Conservation (phyloP, 352 stramenopile genomes). For the Phytopythium chamaehyphon region DNA sequence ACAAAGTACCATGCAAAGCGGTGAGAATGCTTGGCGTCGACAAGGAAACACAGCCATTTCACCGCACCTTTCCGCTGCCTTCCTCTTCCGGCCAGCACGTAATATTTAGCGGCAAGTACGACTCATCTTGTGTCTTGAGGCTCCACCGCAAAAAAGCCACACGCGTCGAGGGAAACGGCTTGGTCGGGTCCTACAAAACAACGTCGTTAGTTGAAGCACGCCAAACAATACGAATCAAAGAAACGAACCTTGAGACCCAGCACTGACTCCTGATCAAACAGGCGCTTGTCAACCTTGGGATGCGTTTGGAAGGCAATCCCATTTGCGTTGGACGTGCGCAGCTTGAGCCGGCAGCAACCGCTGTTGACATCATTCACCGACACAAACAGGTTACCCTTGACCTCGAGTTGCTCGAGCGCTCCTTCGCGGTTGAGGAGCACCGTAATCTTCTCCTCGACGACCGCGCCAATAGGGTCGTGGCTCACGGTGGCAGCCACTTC, state of each 20-base stretch:
- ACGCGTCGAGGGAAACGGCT: slow-evolving; percentile 77
- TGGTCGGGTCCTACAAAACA: slow-evolving; percentile 46
- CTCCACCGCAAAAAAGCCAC: slow-evolving; percentile 84
- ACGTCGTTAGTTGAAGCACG: not conserved
- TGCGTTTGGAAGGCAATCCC: slow-evolving; percentile 85
- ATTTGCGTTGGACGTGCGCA: slow-evolving; percentile 59
- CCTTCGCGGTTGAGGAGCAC: slow-evolving; percentile 80
- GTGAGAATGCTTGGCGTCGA: not conserved
- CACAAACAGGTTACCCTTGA: slow-evolving; percentile 86
- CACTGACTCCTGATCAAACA: slow-evolving; percentile 81
- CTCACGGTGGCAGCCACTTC: slow-evolving; percentile 62
- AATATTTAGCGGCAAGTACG: slow-evolving; percentile 82
- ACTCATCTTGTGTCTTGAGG: slow-evolving; percentile 84
- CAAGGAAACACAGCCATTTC: not conserved
- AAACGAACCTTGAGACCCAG: slow-evolving; percentile 56
- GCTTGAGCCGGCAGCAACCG: slow-evolving; percentile 66
- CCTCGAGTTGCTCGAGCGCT: slow-evolving; percentile 77
- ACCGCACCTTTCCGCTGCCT: slow-evolving; percentile 61
- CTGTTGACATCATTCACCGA: slow-evolving; percentile 75
- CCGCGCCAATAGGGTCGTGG: slow-evolving; percentile 74
- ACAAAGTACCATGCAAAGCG: no score
- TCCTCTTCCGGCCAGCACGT: slow-evolving; percentile 87
- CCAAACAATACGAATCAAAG: not conserved
- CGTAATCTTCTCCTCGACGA: slow-evolving; percentile 87
- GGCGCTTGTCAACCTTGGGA: slow-evolving; percentile 85